These are phyloP conservation scores for Boletus sp. DNA, from an alignment of 768 basidiomycete genomes.

Conservation along the genomic window DNA sequence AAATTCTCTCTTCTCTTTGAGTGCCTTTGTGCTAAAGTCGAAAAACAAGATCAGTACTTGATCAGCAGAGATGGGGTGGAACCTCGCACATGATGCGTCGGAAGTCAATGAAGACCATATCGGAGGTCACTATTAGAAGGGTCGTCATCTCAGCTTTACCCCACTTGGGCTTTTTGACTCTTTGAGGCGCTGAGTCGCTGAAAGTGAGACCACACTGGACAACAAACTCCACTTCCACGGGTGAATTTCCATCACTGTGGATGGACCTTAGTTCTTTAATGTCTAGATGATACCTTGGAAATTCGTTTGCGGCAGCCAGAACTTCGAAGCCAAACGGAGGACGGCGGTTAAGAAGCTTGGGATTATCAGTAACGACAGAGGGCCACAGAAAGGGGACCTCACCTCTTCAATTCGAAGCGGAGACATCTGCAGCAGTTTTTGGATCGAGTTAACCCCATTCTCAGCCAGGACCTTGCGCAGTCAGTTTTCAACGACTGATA, in stretches of 20 bases:
- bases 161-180: conserved; percentile 43
- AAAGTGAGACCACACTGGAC: conserved; percentile 54
- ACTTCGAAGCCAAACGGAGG: conserved; percentile 73
- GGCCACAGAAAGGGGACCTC: neutral
- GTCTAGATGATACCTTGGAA: conserved; percentile 61
- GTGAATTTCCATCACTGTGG: conserved; percentile 42
- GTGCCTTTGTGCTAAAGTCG: conserved; percentile 57
- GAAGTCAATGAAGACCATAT: conserved; percentile 72
- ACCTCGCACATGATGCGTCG: conserved; percentile 67
- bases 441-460: conserved; percentile 65
- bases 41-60: conserved; percentile 1
- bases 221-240: conserved; percentile 54
- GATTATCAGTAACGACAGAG: conserved; percentile 2
- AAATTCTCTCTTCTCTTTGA: conserved; percentile 59
- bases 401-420: conserved; percentile 66
- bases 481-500: conserved; percentile 9
- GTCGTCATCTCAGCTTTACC: conserved; percentile 58
- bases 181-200: conserved; percentile 33
- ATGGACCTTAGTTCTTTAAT: conserved; percentile 46
- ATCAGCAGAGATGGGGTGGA: neutral
- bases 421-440: conserved; percentile 50
- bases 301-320: conserved; percentile 52
- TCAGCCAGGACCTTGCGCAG: conserved; percentile 64
- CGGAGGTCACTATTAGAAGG: conserved; percentile 73
- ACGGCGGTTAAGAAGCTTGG: conserved; percentile 68